These are phyloP conservation scores for Colletotrichum cuscutae DNA, from an alignment of 2,329 filamentous ascomycete species.

Conservation along the genomic window DNA sequence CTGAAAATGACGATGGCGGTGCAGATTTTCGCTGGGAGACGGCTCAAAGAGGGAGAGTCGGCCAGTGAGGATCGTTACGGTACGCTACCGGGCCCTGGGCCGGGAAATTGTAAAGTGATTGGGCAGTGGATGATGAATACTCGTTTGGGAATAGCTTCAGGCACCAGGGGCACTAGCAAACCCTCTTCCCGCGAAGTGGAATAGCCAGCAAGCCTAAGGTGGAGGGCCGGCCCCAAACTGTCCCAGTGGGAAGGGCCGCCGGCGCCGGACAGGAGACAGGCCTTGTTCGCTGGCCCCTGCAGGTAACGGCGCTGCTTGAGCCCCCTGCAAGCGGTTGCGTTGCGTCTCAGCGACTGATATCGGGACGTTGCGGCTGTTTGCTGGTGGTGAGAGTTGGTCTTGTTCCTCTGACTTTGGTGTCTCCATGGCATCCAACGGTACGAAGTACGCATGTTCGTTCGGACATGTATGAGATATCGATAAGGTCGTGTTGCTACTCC, in stretches of 20 bases:
- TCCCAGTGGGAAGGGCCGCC: conserved; percentile 20
- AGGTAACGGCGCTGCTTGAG: not conserved
- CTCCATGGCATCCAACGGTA: not conserved
- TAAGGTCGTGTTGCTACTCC: not conserved
- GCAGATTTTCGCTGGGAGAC: conserved; percentile 18
- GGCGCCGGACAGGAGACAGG: not conserved
- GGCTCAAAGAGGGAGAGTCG: conserved; percentile 3
- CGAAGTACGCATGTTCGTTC: too few species aligned
- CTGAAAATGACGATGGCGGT: conserved; percentile 5
- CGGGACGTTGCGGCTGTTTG: not conserved
- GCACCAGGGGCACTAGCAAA: conserved; percentile 25
- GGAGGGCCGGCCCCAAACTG: not conserved
- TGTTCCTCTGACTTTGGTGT: not conserved
- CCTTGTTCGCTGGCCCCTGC: not conserved
- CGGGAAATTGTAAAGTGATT: conserved; percentile 33
- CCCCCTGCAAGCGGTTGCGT: conserved; percentile 9
- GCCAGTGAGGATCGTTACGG: conserved; percentile 16
- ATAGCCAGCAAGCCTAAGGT: not conserved
- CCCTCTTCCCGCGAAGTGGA: conserved; percentile 18
- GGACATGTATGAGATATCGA: not conserved
- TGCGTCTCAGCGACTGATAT: conserved; percentile 12
- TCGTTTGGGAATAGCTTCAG: conserved; percentile 27
- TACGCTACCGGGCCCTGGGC: conserved; percentile 9
- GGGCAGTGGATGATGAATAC: conserved; percentile 22
- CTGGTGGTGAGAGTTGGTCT: not conserved